Evolutionary conservation across 2,329 filamentous ascomycete species (phyloP), one percentile per base, ranked within the genome.

Genomic region (Trichoderma afroharzianum): DNA sequence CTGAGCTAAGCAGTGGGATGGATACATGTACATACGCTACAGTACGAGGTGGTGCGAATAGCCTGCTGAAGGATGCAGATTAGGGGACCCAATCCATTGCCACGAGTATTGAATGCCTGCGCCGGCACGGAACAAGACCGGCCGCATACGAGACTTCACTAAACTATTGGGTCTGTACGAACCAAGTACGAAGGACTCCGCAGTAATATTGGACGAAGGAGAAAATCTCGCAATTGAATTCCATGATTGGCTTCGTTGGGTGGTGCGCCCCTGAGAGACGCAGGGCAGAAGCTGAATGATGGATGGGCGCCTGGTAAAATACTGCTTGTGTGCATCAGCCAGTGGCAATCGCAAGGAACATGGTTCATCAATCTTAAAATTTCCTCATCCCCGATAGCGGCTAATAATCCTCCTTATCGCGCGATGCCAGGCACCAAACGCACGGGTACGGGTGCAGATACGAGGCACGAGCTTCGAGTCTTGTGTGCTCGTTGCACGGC

Each of bases 351-450:
- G 28, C 24, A 66, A 53, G 63, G 63, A 66, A 5, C 66, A 68
- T 14, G 66, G 66, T 33, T 68, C 66, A 50, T 62, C 57, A 26
- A 62, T 53, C 67, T 53, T 26, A 53, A 50, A 69, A 69, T 61
- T 50, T 69, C 28, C 55, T 36, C n/a, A 28, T 53, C 39, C 53
- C 66, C 28, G 39, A 36, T 62, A 69, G 67, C 57, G 67, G 39
- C 67, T 58, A 67, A 43, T 24, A 67, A 67, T 62, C 21, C 67
- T 62, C 57, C 67, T 69, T 62, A 69, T 69, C 67, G 67, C 55
- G 53, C 67, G 43, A 50, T 68, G 55, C 64, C 55, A 68, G 55
- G 57, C 55, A 58, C 55, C 59, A 63, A 58, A 55, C 28, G 30
- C 57, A 32, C 57, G 24, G 57, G 26, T 32, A 58, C 28, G 55